Base-by-base conservation (phyloP, 2,329 filamentous ascomycete genomes). In the Alternaria longipes region DNA sequence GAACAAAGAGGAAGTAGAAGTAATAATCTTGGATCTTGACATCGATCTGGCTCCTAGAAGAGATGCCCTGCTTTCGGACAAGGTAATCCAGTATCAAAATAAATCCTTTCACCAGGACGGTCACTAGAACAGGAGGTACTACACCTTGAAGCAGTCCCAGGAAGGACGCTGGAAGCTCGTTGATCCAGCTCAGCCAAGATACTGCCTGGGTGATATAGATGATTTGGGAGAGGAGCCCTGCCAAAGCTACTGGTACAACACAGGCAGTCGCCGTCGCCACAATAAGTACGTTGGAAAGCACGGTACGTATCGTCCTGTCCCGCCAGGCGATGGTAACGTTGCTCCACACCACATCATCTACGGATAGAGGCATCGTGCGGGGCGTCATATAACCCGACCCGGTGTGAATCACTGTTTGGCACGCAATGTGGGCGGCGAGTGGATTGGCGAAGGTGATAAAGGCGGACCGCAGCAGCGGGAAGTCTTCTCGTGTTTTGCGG, bases 1-100 rank as follows among this genome's bases (percentile, higher is more conserved):
- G 16, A 14, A 60, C 1, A 45, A 64, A 62, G n/a, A 66, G 54
- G 46, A 66, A 66, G 49, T 40, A 64, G 8, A 66, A 66, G 56
- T 66, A 66, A 50, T 55, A 64, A 30, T 66, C 59, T 36, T 66
- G 18, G 3, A 66, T 55, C 57, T 58, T 64, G 8, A 56, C 7
- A 30, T 58, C 34, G 11, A 62, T 49, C 8, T 54, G 12, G 54
- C 59, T 66, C 24, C 32, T 66, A 24, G 28, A 46, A 22, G 50
- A 16, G 22, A 60, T 56, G 16, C 62, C 42, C 40, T 66, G 46
- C 32, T 64, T 58, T 34, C 5, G 1, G 9, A 66, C 41, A 28
- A 66, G 53, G 20, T 54, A 57, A 8, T 60, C 28, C 42, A 63
- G 26, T 32, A 38, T 18, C 1, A 26, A 16, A 28, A 53, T 40